Evolutionary conservation across 345 rosid genomes (phyloP).

Genomic region (Microthlaspi erraticum): DNA sequence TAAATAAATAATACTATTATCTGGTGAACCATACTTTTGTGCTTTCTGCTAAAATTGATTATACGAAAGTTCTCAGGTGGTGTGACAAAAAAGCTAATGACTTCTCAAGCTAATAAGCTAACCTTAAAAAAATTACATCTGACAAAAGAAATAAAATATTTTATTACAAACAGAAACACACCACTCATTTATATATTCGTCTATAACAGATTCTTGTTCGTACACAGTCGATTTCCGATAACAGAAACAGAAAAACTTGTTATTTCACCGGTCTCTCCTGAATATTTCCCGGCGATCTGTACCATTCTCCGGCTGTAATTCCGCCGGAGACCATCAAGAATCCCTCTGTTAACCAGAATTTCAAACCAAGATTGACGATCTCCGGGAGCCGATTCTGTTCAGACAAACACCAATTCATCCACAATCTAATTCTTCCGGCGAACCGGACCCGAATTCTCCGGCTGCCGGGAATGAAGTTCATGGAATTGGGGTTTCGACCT

Average conservation of each 20-base stretch:
- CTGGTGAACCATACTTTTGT: slow-evolving; percentile 23
- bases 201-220: slow-evolving; percentile 23
- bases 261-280: neutral
- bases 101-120: slow-evolving; percentile 35
- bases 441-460: slow-evolving; percentile 18
- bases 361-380: neutral
- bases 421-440: slow-evolving; percentile 6
- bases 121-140: slow-evolving; percentile 42
- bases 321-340: neutral
- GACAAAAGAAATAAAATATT: slow-evolving; percentile 4
- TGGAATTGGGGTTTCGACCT: slow-evolving; percentile 93
- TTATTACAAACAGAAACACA: slow-evolving; percentile 30
- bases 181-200: slow-evolving; percentile 26
- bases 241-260: neutral
- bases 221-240: slow-evolving; percentile 12
- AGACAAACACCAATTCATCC: neutral
- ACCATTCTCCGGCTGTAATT: slow-evolving; percentile 5
- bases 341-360: neutral
- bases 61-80: slow-evolving; percentile 45
- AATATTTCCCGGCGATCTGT: slow-evolving; percentile 19
- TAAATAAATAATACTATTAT: slow-evolving; percentile 5
- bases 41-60: slow-evolving; percentile 48
- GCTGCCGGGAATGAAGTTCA: slow-evolving; percentile 75
- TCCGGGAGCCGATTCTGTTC: neutral
- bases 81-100: slow-evolving; percentile 25